Evolutionary conservation across 2,329 filamentous ascomycete species (phyloP).

Genomic region (Orbilia ellipsospora): DNA sequence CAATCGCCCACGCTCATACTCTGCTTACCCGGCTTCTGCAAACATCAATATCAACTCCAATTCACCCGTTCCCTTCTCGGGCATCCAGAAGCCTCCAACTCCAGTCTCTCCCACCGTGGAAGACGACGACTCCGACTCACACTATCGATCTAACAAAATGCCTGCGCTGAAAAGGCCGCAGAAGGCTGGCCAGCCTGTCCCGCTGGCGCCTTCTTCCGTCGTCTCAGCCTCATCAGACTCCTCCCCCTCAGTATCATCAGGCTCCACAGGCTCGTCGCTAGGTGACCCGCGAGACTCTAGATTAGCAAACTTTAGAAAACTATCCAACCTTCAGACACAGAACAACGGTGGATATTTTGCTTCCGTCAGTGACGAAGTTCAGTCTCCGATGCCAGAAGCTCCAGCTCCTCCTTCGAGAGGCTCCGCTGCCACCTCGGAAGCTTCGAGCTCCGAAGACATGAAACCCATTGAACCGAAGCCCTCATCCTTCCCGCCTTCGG

Average conservation of each 20-base stretch:
- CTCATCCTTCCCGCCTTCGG: slow-evolving; percentile 16
- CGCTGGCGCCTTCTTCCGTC: slow-evolving; percentile 51
- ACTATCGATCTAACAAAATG: slow-evolving; percentile 31
- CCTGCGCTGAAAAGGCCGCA: slow-evolving; percentile 53
- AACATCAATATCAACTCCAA: slow-evolving; percentile 10
- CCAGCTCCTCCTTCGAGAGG: slow-evolving; percentile 52
- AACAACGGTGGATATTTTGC: slow-evolving; percentile 50
- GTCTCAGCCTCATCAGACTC: slow-evolving; percentile 48
- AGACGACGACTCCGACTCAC: slow-evolving; percentile 8
- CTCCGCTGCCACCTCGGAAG: slow-evolving; percentile 45
- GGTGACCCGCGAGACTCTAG: slow-evolving; percentile 36
- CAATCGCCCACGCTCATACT: slow-evolving; percentile 44
- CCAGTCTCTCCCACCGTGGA: slow-evolving; percentile 49
- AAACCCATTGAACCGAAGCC: slow-evolving; percentile 34
- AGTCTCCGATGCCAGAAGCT: slow-evolving; percentile 52
- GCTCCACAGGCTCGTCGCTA: slow-evolving; percentile 44
- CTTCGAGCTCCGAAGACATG: slow-evolving; percentile 46
- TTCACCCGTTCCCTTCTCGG: background rate
- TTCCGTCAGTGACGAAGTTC: slow-evolving; percentile 52
- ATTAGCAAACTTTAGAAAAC: slow-evolving; percentile 49
- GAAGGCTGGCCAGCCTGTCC: slow-evolving; percentile 44
- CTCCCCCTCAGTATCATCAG: slow-evolving; percentile 52
- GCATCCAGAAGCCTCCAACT: slow-evolving; percentile 43
- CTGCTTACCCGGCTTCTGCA: slow-evolving; percentile 31
- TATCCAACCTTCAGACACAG: slow-evolving; percentile 48